A percentile compares a stretch with the other conserved stretches of the same genome.
Evolutionary conservation across 495 filamentous ascomycete genomes (phyloP).

Genomic region (Podospora pseudocomata): DNA sequence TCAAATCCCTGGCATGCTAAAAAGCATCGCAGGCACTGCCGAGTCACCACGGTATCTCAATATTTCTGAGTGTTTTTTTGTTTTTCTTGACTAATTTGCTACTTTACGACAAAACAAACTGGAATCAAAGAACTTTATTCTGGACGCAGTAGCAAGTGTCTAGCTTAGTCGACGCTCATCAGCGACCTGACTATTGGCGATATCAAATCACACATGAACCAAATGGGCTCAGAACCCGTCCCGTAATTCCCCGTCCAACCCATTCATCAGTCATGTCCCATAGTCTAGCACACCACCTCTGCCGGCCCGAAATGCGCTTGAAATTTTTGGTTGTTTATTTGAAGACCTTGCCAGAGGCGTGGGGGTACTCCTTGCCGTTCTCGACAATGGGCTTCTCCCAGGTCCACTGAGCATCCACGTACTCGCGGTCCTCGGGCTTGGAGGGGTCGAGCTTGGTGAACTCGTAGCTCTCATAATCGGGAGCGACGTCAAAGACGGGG

Average conservation of each 20-base stretch:
- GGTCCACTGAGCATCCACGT: conserved; percentile 84
- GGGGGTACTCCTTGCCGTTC: conserved; percentile 72
- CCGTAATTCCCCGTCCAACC: conserved; percentile 26
- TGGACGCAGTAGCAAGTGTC: conserved; percentile 14
- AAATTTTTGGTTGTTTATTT: conserved; percentile 61
- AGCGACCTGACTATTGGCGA: conserved; percentile 23
- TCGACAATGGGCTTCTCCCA: conserved; percentile 72
- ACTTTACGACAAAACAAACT: neutral
- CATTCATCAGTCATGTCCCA: conserved; percentile 38
- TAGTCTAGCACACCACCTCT: conserved; percentile 29
- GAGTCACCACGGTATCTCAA: no score
- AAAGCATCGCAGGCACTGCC: no score
- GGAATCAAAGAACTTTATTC: conserved; percentile 2
- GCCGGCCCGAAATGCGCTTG: conserved; percentile 18
- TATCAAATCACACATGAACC: conserved; percentile 26
- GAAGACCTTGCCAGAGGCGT: conserved; percentile 88
- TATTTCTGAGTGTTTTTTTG: neutral
- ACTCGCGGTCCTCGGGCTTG: conserved; percentile 76
- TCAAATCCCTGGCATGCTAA: no score
- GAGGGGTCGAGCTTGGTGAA: conserved; percentile 91
- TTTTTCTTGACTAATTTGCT: neutral
- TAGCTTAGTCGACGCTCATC: conserved; percentile 28
- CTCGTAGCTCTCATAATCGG: conserved; percentile 93
- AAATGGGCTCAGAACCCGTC: conserved; percentile 25
- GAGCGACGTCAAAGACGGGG: conserved; percentile 92